Percentiles rank a stretch among this genome's conserved stretches.
These are phyloP conservation scores for Blechomonas ayalai DNA, from an alignment of 208 protist species.

Conservation along the genomic window DNA sequence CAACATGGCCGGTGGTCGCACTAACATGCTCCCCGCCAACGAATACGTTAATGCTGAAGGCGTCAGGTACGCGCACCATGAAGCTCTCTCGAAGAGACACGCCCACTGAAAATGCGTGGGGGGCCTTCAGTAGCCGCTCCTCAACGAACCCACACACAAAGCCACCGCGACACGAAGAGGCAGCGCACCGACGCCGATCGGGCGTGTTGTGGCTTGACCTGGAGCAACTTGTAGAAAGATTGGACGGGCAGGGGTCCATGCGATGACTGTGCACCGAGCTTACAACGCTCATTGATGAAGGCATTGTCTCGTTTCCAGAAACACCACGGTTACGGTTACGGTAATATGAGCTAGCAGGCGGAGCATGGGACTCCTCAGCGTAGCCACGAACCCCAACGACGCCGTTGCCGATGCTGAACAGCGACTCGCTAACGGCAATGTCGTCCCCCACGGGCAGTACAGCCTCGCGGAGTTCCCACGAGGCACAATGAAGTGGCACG, in stretches of 20 bases:
- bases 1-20: constrained; percentile 36
- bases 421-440: constrained; percentile 55
- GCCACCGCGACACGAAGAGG: too few relatives aligned
- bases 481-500: too few relatives aligned
- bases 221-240: too few relatives aligned
- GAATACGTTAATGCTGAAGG: constrained; percentile 81
- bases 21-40: constrained; percentile 77
- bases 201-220: too few relatives aligned
- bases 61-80: constrained; percentile 65
- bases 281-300: too few relatives aligned
- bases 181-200: too few relatives aligned
- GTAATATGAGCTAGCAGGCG: too few relatives aligned
- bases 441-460: constrained; percentile 24
- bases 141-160: constrained; percentile 76
- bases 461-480: constrained; percentile 70
- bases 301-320: too few relatives aligned
- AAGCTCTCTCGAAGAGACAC: constrained; percentile 45
- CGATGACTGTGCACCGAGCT: constrained; percentile 3
- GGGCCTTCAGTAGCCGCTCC: constrained; percentile 28
- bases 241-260: too few relatives aligned
- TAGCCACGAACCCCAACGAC: constrained; percentile 75
- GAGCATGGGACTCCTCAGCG: constrained; percentile 38
- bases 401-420: constrained; percentile 82
- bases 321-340: too few relatives aligned
- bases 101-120: constrained; percentile 23